Percentiles rank a stretch among this genome's conserved stretches.
Conservation (phyloP, 495 filamentous ascomycete species). For the Aspergillus haitiensis region DNA sequence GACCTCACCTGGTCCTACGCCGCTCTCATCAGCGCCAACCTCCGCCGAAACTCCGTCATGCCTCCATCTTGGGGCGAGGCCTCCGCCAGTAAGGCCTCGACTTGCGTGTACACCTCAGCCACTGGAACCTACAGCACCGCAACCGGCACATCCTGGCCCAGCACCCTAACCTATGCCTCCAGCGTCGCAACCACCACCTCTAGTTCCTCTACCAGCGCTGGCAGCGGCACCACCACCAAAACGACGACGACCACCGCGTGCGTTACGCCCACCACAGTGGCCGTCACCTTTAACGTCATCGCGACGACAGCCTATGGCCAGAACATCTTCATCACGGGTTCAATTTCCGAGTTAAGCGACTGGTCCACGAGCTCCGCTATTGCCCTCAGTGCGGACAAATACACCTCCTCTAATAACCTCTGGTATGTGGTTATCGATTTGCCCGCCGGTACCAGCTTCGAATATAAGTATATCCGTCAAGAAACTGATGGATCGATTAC, state of each 20-base stretch:
- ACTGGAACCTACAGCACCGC: constrained; percentile 13
- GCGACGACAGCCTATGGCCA: constrained; percentile 58
- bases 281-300: constrained; percentile 59
- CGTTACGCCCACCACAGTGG: constrained; percentile 47
- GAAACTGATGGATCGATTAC: constrained; percentile 49
- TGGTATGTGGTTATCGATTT: constrained; percentile 57
- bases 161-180: constrained; percentile 16
- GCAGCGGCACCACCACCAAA: neutral
- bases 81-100: constrained; percentile 51
- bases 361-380: constrained; percentile 56
- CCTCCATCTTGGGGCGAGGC: constrained; percentile 58
- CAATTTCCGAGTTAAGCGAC: constrained; percentile 52
- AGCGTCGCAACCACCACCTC: neutral
- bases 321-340: constrained; percentile 59
- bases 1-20: constrained; percentile 57
- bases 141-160: constrained; percentile 60
- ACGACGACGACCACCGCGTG: constrained; percentile 31
- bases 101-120: constrained; percentile 53
- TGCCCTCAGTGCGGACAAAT: constrained; percentile 52
- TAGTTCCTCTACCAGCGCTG: constrained; percentile 27
- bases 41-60: constrained; percentile 48
- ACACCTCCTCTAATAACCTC: constrained; percentile 54
- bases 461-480: constrained; percentile 70
- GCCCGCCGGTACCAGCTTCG: constrained; percentile 51
- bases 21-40: constrained; percentile 51